Evolutionary conservation across 371 early-diverging fungal genomes (phyloP), one percentile per base, ranked within the genome.

Genomic region (Zopfochytrium polystomum): DNA sequence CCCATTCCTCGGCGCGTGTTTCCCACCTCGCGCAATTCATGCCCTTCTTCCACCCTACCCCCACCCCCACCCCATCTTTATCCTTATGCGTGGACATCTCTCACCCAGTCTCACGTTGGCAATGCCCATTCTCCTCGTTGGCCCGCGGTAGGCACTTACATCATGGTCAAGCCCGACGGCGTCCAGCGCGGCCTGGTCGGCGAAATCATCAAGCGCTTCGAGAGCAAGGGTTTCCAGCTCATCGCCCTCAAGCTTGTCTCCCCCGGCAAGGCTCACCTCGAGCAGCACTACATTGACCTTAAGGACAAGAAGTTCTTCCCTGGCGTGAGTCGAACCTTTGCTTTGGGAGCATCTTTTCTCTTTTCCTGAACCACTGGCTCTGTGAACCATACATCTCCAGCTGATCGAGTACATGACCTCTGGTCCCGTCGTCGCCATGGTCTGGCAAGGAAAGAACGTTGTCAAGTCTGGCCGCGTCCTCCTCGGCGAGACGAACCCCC

Each of bases 281-380:
- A 91, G 76, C 80, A 95, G 84, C 99, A 99, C 89, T 99, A 99
- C 87, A 73, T 73, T 52, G 98, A 99, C 75, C 87, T 96, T 62
- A 83, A 82, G 64, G 71, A 74, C 66, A 99, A 95, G 89, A 82
- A 88, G 66, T 99, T 98, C 91, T 99, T 98, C 89, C 89, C 90
- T 68, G 82, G 85, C 29, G 67, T 66, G 56, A 49, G 60, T 50
- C 1, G 1, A 23, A 15, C 15, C 31, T 26, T 49, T 25, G 25
- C 31, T 34, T 50, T 29, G 58, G 3, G 18, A 52, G n/a, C 7
- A 13, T 26, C 42, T 34, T 54, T 23, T 30, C 22, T 18, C 44
- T 46, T 47, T 30, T 27, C 33, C 25, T 49, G 23, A 32, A 30
- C 11, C 27, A 5, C 43, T 25, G 15, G 27, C 18, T 26, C 55